Base-by-base conservation (phyloP, 805 yeast species). In the Kuraishia borneana region DNA sequence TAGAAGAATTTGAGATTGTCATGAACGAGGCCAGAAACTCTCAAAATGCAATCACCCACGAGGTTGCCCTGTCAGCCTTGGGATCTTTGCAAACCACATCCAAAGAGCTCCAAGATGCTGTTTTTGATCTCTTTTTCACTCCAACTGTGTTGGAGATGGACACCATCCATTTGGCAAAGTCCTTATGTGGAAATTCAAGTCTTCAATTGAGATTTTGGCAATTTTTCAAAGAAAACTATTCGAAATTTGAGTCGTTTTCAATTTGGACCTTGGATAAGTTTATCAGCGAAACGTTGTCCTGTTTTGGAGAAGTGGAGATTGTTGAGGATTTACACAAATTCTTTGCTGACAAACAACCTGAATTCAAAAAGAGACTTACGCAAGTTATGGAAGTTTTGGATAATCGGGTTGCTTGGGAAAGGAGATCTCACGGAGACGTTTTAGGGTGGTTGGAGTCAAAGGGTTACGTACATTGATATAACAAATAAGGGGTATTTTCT, bases 311-410 rank as follows among this genome's bases (percentile, higher is more conserved):
- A 12, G 42, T 41, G 31, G 56, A 56, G 18, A 58, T 59, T 35
- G 45, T 46, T 18, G 46, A 40, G 9, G 70, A 65, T 33, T 57
- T 68, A 20, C 50, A 50, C 22, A 36, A 32, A 6, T 74, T 73
- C 49, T 75, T 74, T 44, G 48, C 44, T 8, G 51, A 46, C 36
- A 65, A 62, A 47, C 69, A 73, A 26, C 58, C 57, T 39, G 80
- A 78, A 2, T 76, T 68, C 42, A 80, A 76, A 43, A 65, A 75
- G 53, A 68, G 77, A 23, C 56, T 70, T 36, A 57, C 56, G 18
- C 82, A 76, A 51, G 64, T 68, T 14, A 51, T 75, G 48, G 85
- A 79, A 48, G 60, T 63, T 23, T 62, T 78, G 36, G 58, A 61
- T 30, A 62, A 69, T 30, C 61, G 66, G 38, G 57, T 66, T 10